Base-by-base conservation (phyloP, 768 basidiomycete species). In the Termitomyces sp. region DNA sequence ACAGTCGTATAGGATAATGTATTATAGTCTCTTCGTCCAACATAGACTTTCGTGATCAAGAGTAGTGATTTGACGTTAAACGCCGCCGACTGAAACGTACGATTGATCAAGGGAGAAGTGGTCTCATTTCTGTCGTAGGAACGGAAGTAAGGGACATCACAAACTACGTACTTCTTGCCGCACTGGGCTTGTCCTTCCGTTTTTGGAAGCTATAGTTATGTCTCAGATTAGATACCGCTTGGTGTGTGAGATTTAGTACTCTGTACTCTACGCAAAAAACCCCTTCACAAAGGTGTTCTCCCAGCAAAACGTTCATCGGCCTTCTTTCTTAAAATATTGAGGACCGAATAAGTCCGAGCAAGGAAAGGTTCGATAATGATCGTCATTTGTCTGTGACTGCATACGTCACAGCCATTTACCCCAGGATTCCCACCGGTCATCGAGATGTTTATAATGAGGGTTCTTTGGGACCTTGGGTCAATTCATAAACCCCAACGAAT, bases 371-470 rank as follows among this genome's bases (percentile, higher is more conserved):
- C 24, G 20, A 45, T 26, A 14, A 14, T 46, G 35, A 44, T 44
- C 43, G 22, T 13, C 43, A 13, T 22, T 44, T 28, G 43, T 46
- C 32, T 47, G 63, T 64, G 60, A 64, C 56, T 7, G 20, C 45
- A 43, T 54, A 46, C 44, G 57, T 59, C 59, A 58, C 47, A 44
- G 43, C 26, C 40, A 63, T 58, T 57, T 58, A 57, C 68, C 69
- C 69, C 69, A 71, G 61, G 56, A 58, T 68, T 70, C 67, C 65
- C 68, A 67, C 66, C 61, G 33, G 45, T 44, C 6, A 58, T 62
- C 48, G 43, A 54, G 56, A 35, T 41, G 54, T 57, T 61, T 63
- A 65, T 60, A 62, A 63, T 41, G 55, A 46, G 44, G 60, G 45
- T 33, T 56, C 33, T 36, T 30, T 26, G 43, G 30, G 20, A 18